Evolutionary conservation across 2,329 filamentous ascomycete species (phyloP), one percentile per base, ranked within the genome.

Genomic region (Trichophaea hybrida): DNA sequence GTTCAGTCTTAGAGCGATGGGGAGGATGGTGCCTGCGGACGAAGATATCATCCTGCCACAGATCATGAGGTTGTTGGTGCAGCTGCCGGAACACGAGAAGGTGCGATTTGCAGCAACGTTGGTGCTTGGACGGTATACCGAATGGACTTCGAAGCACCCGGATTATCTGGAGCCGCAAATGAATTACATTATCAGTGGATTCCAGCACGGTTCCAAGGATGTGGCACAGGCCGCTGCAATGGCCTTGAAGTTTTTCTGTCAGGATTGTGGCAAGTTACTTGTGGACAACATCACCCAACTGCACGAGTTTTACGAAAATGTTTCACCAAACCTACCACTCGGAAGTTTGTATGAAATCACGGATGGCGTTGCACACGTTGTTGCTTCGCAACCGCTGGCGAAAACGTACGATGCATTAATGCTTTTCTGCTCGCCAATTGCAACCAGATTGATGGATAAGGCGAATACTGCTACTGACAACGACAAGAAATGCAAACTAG

Each of bases 101-200:
- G 80, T 98, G n/a, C 88, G 90, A 6, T 98, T 98, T 73, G 91
- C 94, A 64, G 91, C 91, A 5, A 95, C 97, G 69, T 96, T 98
- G 89, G 90, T 94, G 2, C 80, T 98, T 24, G 93, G 89, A 40
- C 81, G 93, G 63, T 98, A 98, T 71, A 98, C 94, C 0, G 91
- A 97, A 72, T 98, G 93, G 93, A 98, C 94, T 0, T 83, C 93
- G 4, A 83, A 88, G 52, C 93, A 98, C 69, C 88, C 91, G 0
- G 88, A 96, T 60, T 94, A 91, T 50, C 77, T 98, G 6, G 86
- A 95, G 72, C 80, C 87, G 6, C 93, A 98, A 72, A 86, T 98
- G 70, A 89, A 88, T 69, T 98, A 94, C 73, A 94, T 98, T 69
- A 90, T 95, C 66, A 86, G 84, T 4, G 93, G 90, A 0, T 98